Base-by-base conservation (phyloP, 2,329 filamentous ascomycete species). In the Cercospora sp. region DNA sequence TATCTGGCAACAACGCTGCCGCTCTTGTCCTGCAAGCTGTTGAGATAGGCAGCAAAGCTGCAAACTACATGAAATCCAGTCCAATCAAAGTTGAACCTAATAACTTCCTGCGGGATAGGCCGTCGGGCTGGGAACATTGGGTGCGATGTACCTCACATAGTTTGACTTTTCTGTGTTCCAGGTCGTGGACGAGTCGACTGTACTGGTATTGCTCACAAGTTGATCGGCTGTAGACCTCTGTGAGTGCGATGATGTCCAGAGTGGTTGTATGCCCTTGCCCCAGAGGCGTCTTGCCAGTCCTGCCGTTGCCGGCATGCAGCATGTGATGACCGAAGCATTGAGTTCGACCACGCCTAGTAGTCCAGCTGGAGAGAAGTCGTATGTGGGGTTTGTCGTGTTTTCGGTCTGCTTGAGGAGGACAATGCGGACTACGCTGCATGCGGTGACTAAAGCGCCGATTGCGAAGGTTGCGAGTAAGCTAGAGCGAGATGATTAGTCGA, bases 291-390 rank as follows among this genome's bases (percentile, higher is more conserved):
- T 57, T 16, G 51, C 51, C 6, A 64, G 48, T 13, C 63, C 63
- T 23, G 63, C 51, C 8, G 63, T 64, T 23, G 63, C 48, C 18
- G 63, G 63, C 63, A 64, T 64, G 9, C 63, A 64, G 26, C 63
- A 64, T 4, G 63, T 64, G 51, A 64, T 59, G 13, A 59, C 23
- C 9, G 63, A 64, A 23, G 53, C 33, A 16, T 64, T 64, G 18
- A 64, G 36, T 53, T 64, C 63, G 33, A 64, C 40, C 31, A 64
- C 63, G 6, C 63, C 63, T 30, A 36, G 55, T 6, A 59, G 28
- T 12, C 63, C 63, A 18, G 62, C 62, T 9, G 51, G 62, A 40
- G 62, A 58, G 51, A 64, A 64, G 33, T 64, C 62, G 16, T 58
- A 55, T 10, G 62, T 64, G 8, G 53, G 30, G 6, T 64, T 64